Evolutionary conservation across 345 rosid genomes (phyloP), one percentile per base, ranked within the genome.

Genomic region (Hypericum perforatum): DNA sequence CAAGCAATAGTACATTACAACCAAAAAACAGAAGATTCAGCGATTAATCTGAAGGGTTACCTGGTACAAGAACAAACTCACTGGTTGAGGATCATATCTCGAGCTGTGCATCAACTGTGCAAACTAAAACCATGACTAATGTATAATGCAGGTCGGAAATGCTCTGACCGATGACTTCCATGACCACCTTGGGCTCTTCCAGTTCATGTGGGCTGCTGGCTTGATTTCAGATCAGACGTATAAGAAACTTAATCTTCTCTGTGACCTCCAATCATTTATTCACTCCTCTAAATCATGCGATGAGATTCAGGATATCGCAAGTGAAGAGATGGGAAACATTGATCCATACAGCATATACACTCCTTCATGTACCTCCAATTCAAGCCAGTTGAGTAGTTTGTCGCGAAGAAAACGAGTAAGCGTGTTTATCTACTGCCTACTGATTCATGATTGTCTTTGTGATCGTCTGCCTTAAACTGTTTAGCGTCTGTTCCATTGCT

Each of bases 301-400:
- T 15, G 56, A 64, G 67, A 63, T 84, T 57, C 59, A 40, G 43
- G 89, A 85, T 0, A 66, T 68, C 62, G 89, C 96, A 39, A 62
- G 59, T 22, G 50, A 85, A 42, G 96, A 91, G 54, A 67, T 81
- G 2, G 98, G 98, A 45, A 66, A 78, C 57, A 87, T 91, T 54
- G 96, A 91, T 49, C 96, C 78, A 4, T 91, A 91, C 66, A 91
- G 98, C 69, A 82, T 87, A 61, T 87, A 56, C 53, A 91, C 98
- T 54, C 82, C 96, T 2, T 46, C 89, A 7, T 87, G 96, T 78
- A 36, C 74, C 12, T 70, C 70, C 0, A 87, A 57, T 46, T 67
- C 68, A 52, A 74, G 88, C 64, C 84, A 69, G 72, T 58, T 89
- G 37, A 76, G 42, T 40, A 45, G 66, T 67, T 69, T 85, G 62